Conservation (phyloP, 2,329 filamentous ascomycete species). For the Colletotrichum lupini region DNA sequence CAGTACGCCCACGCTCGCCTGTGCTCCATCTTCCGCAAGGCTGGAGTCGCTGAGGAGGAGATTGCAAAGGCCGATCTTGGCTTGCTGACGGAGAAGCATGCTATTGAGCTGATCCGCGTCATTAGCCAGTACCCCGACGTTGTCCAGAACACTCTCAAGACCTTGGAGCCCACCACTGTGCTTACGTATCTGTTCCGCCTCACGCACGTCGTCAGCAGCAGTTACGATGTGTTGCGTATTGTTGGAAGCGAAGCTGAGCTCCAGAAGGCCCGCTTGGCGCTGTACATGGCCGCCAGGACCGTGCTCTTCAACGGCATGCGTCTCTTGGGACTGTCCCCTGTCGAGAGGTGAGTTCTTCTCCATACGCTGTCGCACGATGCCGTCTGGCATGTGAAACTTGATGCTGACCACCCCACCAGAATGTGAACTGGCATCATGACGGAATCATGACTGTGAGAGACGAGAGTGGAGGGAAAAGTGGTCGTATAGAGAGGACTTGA, state of each 20-base stretch:
- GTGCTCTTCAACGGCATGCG: slow-evolving; percentile 88
- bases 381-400: slow-evolving; percentile 20
- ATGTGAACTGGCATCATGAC: slow-evolving; percentile 25
- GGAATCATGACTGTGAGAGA: neutral
- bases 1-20: slow-evolving; percentile 85
- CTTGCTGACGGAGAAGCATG: slow-evolving; percentile 78
- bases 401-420: slow-evolving; percentile 22
- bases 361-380: neutral
- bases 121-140: slow-evolving; percentile 90
- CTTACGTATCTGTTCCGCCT: slow-evolving; percentile 83
- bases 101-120: slow-evolving; percentile 77
- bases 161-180: slow-evolving; percentile 75
- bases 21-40: slow-evolving; percentile 70
- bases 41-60: slow-evolving; percentile 64
- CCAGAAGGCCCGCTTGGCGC: slow-evolving; percentile 77
- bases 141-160: slow-evolving; percentile 85
- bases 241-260: slow-evolving; percentile 81
- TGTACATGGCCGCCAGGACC: slow-evolving; percentile 81
- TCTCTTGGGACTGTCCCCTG: slow-evolving; percentile 80
- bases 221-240: slow-evolving; percentile 85
- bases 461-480: neutral
- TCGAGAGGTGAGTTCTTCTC: slow-evolving; percentile 59
- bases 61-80: slow-evolving; percentile 73
- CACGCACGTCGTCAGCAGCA: slow-evolving; percentile 82
- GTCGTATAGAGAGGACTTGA: neutral